Base-by-base conservation (phyloP, 169 alveolate genomes). In the Theileria orientalis region DNA sequence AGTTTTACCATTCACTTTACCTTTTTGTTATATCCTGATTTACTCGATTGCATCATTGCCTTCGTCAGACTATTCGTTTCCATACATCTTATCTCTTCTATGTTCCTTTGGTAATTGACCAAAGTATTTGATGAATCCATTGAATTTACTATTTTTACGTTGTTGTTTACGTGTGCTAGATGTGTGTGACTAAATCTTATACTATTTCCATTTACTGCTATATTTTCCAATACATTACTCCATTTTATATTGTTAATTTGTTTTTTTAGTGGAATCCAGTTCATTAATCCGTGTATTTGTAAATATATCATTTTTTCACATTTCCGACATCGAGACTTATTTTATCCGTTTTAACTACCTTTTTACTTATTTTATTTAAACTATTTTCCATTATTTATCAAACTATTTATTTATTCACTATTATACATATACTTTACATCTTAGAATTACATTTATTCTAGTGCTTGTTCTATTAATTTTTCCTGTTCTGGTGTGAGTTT, bases 401-500 rank as follows among this genome's bases (percentile, higher is more conserved):
- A n/a, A n/a, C n/a, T n/a, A n/a, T n/a, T n/a, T n/a, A n/a, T n/a
- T n/a, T n/a, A n/a, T n/a, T n/a, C n/a, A n/a, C n/a, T n/a, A n/a
- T n/a, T n/a, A n/a, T n/a, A n/a, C n/a, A n/a, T n/a, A n/a, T n/a
- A n/a, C n/a, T n/a, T n/a, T n/a, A n/a, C n/a, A n/a, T n/a, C n/a
- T n/a, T n/a, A n/a, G n/a, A 35, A 59, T 35, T 21, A 19, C 21
- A 59, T 59, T 32, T 25, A 66, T 83, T 66, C 51, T 44, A 80
- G 69, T 23, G 93, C 88, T 51, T 90, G 91, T 47, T 84, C 76
- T 19, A 91, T 62, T 21, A 84, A 80, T 23, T 76, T 62, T 25
- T 75, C 85, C 59, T 91, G 95, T 8, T 64, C 83, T 29, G 69
- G 87, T 33, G 84, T 83, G 29, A 91, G 66, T 32, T 74, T 54